A percentile compares a stretch with the other conserved stretches of the same genome.
phyloP scores from a whole-genome alignment of 495 filamentous ascomycete genomes.

The Xylaria telfairii region DNA sequence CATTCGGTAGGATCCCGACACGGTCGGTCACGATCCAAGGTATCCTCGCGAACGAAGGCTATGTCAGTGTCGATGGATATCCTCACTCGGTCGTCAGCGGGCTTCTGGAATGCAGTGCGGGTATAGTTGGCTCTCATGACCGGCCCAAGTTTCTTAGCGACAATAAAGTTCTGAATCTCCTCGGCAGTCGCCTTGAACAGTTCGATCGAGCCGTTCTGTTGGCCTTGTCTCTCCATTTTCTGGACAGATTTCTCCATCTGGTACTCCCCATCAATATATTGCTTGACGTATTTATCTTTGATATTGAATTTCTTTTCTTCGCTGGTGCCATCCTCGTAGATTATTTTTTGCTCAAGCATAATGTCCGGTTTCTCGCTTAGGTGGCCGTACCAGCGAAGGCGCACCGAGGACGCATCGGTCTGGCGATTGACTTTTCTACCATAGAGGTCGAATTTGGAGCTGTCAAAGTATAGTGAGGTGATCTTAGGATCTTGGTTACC shows the following conservation, averaged over 20 bases:
- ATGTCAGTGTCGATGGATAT: constrained; percentile 93
- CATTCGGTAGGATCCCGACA: constrained; percentile 87
- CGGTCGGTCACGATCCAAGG: constrained; percentile 79
- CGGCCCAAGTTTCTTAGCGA: constrained; percentile 77
- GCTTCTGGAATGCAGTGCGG: constrained; percentile 95
- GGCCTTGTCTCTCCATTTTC: constrained; percentile 76
- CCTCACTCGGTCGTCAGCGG: constrained; percentile 86
- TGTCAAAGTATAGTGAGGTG: constrained; percentile 96
- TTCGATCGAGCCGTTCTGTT: constrained; percentile 65
- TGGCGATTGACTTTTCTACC: constrained; percentile 79
- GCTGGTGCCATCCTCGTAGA: constrained; percentile 75
- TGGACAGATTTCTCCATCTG: constrained; percentile 88
- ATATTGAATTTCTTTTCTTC: constrained; percentile 79
- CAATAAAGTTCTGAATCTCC: constrained; percentile 80
- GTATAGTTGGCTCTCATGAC: constrained; percentile 91
- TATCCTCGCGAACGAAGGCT: constrained; percentile 91
- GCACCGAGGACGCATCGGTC: constrained; percentile 79
- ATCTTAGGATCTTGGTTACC: constrained; percentile 84
- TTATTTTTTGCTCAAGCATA: constrained; percentile 85
- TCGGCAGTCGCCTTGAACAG: constrained; percentile 73
- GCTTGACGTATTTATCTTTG: constrained; percentile 92
- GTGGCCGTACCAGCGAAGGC: constrained; percentile 91
- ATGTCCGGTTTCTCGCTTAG: constrained; percentile 78
- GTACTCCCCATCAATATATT: constrained; percentile 86
- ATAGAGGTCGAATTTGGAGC: constrained; percentile 82